phyloP scores from a whole-genome alignment of 164 flowering plant genomes.

The Echeveria elegans region DNA sequence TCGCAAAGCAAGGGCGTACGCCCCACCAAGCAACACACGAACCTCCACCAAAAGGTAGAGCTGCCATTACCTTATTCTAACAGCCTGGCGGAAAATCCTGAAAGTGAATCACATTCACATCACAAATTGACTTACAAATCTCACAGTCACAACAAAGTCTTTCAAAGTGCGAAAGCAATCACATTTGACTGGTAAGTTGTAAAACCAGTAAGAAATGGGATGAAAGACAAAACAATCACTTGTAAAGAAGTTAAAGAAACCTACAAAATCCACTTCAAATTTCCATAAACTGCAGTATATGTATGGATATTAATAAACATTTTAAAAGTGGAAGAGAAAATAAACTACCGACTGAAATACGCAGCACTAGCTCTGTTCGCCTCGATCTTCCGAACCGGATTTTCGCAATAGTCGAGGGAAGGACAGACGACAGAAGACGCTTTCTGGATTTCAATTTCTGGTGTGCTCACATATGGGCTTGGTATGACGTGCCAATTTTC shows the following conservation, averaged over 20 bases:
- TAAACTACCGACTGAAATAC: background rate
- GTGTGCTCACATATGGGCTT: background rate
- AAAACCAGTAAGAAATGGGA: too few relatives aligned
- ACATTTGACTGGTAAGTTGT: too few relatives aligned
- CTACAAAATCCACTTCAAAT: background rate
- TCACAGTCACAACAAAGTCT: background rate
- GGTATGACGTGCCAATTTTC: background rate
- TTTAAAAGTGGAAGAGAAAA: too few relatives aligned
- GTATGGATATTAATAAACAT: background rate
- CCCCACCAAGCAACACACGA: conserved; percentile 7
- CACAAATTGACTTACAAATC: too few relatives aligned
- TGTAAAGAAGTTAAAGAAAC: background rate
- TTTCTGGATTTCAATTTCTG: background rate
- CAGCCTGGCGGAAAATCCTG: background rate
- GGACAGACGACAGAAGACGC: too few relatives aligned
- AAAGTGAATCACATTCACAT: background rate
- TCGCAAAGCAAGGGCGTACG: background rate
- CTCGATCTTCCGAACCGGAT: background rate
- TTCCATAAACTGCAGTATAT: background rate
- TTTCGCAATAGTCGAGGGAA: background rate
- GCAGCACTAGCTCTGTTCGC: background rate
- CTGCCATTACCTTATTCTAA: background rate
- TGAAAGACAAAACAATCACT: background rate
- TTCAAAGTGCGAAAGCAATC: too few relatives aligned
- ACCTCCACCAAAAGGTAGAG: background rate